These are phyloP conservation scores for Euptelea pleiosperma DNA, from an alignment of 164 flowering plant species.

Conservation along the genomic window DNA sequence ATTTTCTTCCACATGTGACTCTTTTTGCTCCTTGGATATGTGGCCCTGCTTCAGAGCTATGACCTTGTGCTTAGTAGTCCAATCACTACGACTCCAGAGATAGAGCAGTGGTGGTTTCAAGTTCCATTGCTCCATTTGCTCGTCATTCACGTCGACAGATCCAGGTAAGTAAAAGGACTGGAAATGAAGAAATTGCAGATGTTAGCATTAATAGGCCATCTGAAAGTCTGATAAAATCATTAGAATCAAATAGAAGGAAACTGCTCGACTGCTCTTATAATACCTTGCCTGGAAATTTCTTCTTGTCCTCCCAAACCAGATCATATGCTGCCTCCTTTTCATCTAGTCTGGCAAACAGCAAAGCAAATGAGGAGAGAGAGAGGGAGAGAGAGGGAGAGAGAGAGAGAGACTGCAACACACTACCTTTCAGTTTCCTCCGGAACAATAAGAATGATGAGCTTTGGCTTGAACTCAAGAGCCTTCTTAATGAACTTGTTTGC, in stretches of 20 bases:
- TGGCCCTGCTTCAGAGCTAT: slow-evolving; percentile 63
- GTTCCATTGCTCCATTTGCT: slow-evolving; percentile 81
- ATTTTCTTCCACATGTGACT: neutral
- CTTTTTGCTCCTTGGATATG: slow-evolving; percentile 10
- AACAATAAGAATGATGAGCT: slow-evolving; percentile 81
- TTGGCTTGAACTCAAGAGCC: slow-evolving; percentile 88
- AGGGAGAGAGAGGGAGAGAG: slow-evolving; percentile 8
- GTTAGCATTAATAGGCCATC: slow-evolving; percentile 10
- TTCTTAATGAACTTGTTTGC: slow-evolving; percentile 77
- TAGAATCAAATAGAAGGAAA: slow-evolving; percentile 1
- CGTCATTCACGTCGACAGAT: slow-evolving; percentile 59
- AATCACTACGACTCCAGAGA: slow-evolving; percentile 86
- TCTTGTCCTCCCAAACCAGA: slow-evolving; percentile 61
- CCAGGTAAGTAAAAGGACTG: slow-evolving; percentile 92
- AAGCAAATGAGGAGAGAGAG: neutral
- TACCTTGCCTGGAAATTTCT: slow-evolving; percentile 65
- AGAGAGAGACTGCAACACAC: neutral
- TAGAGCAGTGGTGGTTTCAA: slow-evolving; percentile 51
- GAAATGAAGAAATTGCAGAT: neutral
- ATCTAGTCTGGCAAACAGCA: slow-evolving; percentile 48
- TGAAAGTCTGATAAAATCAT: neutral
- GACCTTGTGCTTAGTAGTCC: slow-evolving; percentile 47
- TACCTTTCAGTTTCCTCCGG: slow-evolving; percentile 79
- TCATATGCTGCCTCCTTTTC: slow-evolving; percentile 45
- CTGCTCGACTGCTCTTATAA: neutral